These are phyloP conservation scores for Plasmodium chabaudi DNA, from an alignment of 169 alveolate species.

Conservation along the genomic window DNA sequence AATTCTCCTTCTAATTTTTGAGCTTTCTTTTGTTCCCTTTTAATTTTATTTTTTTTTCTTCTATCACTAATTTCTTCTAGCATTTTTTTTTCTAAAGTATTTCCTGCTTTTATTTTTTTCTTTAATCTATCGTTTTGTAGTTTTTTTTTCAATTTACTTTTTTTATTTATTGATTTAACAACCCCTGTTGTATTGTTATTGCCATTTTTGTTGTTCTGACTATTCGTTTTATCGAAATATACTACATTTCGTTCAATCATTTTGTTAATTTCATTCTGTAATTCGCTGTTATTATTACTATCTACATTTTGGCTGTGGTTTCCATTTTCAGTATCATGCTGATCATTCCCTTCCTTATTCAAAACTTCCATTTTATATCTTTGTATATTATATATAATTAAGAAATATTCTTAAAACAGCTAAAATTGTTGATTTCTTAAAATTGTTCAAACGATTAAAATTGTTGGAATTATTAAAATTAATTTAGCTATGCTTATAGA, in stretches of 20 bases:
- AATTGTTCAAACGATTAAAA: too few relatives aligned
- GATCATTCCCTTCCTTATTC: too few relatives aligned
- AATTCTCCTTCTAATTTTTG: constrained; percentile 67
- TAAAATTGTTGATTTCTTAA: too few relatives aligned
- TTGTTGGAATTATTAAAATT: too few relatives aligned
- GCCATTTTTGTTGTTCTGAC: background rate
- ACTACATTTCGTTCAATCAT: constrained; percentile 60
- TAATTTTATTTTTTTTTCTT: constrained; percentile 72
- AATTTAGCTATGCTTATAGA: too few relatives aligned
- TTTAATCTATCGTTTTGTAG: constrained; percentile 12
- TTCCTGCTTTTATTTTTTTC: constrained; percentile 51
- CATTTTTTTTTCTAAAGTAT: constrained; percentile 45
- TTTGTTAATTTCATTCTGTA: constrained; percentile 55
- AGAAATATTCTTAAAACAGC: too few relatives aligned
- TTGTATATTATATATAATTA: too few relatives aligned
- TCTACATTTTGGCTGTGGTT: background rate
- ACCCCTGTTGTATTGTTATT: constrained; percentile 4
- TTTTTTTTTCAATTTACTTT: constrained; percentile 19
- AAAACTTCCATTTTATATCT: too few relatives aligned
- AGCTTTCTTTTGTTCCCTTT: constrained; percentile 69
- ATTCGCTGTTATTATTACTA: constrained; percentile 11
- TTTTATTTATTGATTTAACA: constrained; percentile 5
- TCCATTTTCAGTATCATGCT: background rate
- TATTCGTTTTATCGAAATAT: constrained; percentile 19
- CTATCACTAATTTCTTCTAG: constrained; percentile 72